Evolutionary conservation across 148 eudicot species (phyloP).

Genomic region (Camellia granthamiana): DNA sequence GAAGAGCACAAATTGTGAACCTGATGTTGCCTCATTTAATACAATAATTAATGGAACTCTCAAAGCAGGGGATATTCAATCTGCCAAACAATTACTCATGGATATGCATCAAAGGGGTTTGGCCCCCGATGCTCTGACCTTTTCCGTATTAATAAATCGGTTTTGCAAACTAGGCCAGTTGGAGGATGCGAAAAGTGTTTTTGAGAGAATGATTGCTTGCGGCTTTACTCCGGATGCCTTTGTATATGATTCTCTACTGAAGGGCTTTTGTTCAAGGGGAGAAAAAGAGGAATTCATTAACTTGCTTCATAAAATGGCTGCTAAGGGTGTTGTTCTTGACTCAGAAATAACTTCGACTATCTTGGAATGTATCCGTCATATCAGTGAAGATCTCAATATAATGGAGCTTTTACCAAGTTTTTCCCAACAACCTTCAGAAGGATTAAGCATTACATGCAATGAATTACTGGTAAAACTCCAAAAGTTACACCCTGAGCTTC

Average conservation of each 20-base stretch:
- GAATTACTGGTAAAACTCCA: constrained; percentile 53
- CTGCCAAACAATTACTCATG: constrained; percentile 36
- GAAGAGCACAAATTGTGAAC: constrained; percentile 44
- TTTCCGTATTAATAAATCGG: constrained; percentile 47
- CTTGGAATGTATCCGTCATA: constrained; percentile 43
- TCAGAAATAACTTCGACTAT: constrained; percentile 45
- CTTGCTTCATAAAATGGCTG: constrained; percentile 71
- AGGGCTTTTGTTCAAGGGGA: constrained; percentile 43
- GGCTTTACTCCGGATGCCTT: constrained; percentile 40
- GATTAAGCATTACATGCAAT: constrained; percentile 36
- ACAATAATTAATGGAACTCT: constrained; percentile 50
- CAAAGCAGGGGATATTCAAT: constrained; percentile 54
- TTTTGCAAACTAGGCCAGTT: constrained; percentile 51
- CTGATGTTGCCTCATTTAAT: constrained; percentile 50
- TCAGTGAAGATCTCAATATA: constrained; percentile 36
- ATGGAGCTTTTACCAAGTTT: constrained; percentile 57
- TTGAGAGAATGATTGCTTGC: constrained; percentile 52
- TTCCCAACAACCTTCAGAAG: constrained; percentile 41
- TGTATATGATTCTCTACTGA: constrained; percentile 60
- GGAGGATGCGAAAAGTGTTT: constrained; percentile 60
- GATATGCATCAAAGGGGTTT: constrained; percentile 66
- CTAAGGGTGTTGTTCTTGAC: constrained; percentile 51
- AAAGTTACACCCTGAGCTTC: constrained; percentile 36
- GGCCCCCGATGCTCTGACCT: constrained; percentile 50
- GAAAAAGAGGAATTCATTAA: constrained; percentile 52